Conservation (phyloP, 202 grass and related monocot species). For the Setaria viridis region DNA sequence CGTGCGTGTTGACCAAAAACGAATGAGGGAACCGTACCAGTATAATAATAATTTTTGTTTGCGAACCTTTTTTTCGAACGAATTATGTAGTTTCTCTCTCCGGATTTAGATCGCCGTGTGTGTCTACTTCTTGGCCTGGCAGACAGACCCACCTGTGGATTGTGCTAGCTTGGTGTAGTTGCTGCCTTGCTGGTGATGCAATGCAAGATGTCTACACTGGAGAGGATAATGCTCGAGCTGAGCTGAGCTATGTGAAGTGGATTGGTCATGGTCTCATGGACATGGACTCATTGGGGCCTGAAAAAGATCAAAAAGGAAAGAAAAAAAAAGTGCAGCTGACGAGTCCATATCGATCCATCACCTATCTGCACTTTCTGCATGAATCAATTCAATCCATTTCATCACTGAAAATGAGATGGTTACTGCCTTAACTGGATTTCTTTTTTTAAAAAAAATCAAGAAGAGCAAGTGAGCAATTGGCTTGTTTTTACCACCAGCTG, state of each 20-base stretch:
- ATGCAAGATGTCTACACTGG: background rate
- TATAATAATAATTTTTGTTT: background rate
- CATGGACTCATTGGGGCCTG: too few species aligned
- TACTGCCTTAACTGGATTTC: too few species aligned
- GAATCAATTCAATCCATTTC: background rate
- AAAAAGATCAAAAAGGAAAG: background rate
- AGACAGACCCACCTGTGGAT: background rate
- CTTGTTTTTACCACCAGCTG: too few species aligned
- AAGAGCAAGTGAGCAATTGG: too few species aligned
- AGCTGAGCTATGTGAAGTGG: background rate
- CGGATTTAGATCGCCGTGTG: background rate
- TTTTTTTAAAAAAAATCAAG: too few species aligned
- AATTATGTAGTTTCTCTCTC: background rate
- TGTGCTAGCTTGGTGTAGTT: background rate
- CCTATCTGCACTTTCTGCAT: background rate
- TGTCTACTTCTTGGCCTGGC: background rate
- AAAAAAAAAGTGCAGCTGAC: background rate
- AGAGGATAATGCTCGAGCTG: background rate
- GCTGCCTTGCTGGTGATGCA: background rate
- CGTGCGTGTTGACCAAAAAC: background rate
- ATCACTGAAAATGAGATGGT: too few species aligned
- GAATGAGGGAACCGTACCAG: background rate
- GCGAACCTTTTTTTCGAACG: background rate
- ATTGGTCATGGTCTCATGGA: background rate
- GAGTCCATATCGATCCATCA: background rate